Conservation (phyloP, 208 protist species). For the Leptomonas seymouri region DNA sequence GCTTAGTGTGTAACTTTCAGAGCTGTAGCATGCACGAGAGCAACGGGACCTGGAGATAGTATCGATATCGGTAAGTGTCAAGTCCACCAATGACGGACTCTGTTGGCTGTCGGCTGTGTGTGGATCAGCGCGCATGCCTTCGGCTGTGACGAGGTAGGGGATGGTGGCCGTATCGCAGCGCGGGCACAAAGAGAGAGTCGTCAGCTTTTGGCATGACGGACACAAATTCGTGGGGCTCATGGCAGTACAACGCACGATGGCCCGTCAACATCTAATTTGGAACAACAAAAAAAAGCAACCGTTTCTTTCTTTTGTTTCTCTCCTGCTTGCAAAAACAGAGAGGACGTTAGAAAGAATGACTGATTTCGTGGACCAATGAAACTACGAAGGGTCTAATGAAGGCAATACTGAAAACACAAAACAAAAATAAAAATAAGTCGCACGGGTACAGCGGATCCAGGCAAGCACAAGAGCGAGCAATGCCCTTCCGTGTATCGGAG, state of each 20-base stretch:
- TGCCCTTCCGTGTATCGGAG: too few relatives aligned
- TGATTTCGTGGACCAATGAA: too few relatives aligned
- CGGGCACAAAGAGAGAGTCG: constrained; percentile 46
- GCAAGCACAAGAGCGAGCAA: too few relatives aligned
- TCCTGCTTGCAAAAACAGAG: background rate
- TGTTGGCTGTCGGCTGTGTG: background rate
- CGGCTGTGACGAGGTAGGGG: constrained; percentile 7
- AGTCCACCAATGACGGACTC: background rate
- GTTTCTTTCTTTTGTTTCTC: background rate
- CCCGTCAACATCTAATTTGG: too few relatives aligned
- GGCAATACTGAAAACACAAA: too few relatives aligned
- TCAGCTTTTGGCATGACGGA: constrained; percentile 36
- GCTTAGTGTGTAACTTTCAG: too few relatives aligned
- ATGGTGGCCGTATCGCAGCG: constrained; percentile 34
- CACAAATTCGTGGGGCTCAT: constrained; percentile 36
- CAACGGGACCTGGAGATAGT: background rate
- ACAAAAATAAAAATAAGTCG: too few relatives aligned
- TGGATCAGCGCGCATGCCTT: background rate
- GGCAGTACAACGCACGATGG: too few relatives aligned
- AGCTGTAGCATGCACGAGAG: background rate
- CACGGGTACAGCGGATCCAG: too few relatives aligned
- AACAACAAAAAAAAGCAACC: constrained; percentile 1
- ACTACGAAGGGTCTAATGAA: too few relatives aligned
- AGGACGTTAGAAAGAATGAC: too few relatives aligned
- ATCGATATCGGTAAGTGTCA: constrained; percentile 14